Evolutionary conservation across 2,329 filamentous ascomycete genomes (phyloP), one percentile per base, ranked within the genome.

Genomic region (Pseudogymnoascus sp.): DNA sequence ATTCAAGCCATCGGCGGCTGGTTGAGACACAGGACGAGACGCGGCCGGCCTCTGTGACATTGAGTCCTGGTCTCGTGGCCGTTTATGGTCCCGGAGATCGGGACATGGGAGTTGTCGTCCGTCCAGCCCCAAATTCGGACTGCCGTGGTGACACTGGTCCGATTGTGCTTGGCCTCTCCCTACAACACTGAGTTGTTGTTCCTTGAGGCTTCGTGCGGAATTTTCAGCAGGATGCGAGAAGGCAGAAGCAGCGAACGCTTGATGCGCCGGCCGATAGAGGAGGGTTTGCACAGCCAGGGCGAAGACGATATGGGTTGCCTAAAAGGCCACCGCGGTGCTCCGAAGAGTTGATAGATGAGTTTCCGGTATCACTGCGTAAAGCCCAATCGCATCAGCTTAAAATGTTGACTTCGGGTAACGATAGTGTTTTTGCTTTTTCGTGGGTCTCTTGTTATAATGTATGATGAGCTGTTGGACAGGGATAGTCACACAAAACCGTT

Each of bases 21-120:
- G 72, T 64, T 77, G 80, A 75, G 81, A 81, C 73, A 77, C 75
- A 78, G 82, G 78, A 73, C 76, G 78, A 81, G 81, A 77, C 75
- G 77, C 78, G 79, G 79, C 74, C 71, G 78, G 80, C 77, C 79
- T 81, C 78, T 84, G 82, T 78, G 83, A 85, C 84, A 87, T 87
- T 78, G 82, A 81, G 78, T 77, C 77, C 80, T 79, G 79, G 76
- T 83, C 81, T 78, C 82, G 81, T 79, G 75, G 77, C 74, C 76
- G 74, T 75, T 75, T 76, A 72, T 76, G 75, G 76, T 76, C 78
- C 74, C 74, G 75, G 76, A 75, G 77, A 77, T 77, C 78, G 74
- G 78, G 75, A 81, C 83, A 86, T 86, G 79, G 83, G 84, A 78
- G 69, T 70, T 71, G 69, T 63, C 68, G 70, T 69, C 69, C 72